Percentiles rank a stretch among this genome's conserved stretches.
These are phyloP conservation scores for Akanthomyces dipterigenus DNA, from an alignment of 2,329 filamentous ascomycete species.

Conservation along the genomic window DNA sequence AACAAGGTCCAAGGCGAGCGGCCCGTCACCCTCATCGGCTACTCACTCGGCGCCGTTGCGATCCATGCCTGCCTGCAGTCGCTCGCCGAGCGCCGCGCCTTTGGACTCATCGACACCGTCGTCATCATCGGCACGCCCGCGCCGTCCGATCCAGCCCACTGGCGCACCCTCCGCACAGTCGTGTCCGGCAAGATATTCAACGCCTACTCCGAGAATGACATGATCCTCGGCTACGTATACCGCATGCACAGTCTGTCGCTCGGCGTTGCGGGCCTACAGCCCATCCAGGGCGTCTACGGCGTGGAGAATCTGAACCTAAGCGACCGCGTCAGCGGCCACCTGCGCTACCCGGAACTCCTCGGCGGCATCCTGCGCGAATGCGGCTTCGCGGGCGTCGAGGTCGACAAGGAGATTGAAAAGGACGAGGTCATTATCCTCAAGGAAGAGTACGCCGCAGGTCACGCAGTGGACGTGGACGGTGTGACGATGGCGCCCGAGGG, in stretches of 20 bases:
- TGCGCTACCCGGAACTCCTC: constrained; percentile 45
- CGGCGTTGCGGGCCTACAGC: constrained; percentile 77
- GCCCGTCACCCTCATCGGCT: constrained; percentile 73
- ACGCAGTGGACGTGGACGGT: constrained; percentile 26
- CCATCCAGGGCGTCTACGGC: constrained; percentile 59
- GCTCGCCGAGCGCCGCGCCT: constrained; percentile 70
- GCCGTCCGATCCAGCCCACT: constrained; percentile 64
- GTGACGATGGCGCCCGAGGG: constrained; percentile 10
- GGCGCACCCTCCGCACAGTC: constrained; percentile 69
- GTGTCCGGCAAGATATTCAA: constrained; percentile 81
- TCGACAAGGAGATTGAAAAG: constrained; percentile 41
- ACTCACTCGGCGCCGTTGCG: constrained; percentile 72
- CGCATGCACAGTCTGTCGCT: constrained; percentile 75
- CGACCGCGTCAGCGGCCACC: constrained; percentile 45
- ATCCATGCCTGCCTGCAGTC: constrained; percentile 76
- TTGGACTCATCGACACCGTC: constrained; percentile 76
- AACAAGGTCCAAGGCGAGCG: constrained; percentile 77
- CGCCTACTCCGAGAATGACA: constrained; percentile 81
- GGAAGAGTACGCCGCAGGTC: constrained; percentile 26
- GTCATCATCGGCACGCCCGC: constrained; percentile 77
- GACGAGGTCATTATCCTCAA: constrained; percentile 44
- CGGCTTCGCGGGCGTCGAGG: constrained; percentile 41
- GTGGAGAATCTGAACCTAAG: constrained; percentile 52
- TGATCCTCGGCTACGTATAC: constrained; percentile 81
- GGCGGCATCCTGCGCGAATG: constrained; percentile 46